A percentile compares a stretch with the other conserved stretches of the same genome.
Evolutionary conservation across 495 filamentous ascomycete species (phyloP).

Genomic region (Rostrohypoxylon terebratum): DNA sequence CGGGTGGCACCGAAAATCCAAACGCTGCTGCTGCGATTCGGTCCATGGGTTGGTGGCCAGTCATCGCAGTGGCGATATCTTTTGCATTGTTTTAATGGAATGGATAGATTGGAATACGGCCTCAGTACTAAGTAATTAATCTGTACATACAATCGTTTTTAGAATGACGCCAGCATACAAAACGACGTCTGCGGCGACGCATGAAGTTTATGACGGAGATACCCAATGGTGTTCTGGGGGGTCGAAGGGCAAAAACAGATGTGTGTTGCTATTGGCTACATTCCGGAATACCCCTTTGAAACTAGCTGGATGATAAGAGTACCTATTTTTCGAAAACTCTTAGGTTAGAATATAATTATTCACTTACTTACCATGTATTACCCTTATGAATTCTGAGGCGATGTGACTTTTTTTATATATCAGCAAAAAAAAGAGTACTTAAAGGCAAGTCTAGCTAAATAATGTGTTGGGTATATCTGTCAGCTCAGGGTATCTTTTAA

Average conservation of each 20-base stretch:
- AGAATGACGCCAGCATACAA: background rate
- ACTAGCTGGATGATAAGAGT: background rate
- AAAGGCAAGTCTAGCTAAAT: background rate
- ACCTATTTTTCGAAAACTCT: no score
- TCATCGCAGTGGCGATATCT: conserved; percentile 66
- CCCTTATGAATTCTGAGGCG: background rate
- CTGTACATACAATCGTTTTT: conserved; percentile 10
- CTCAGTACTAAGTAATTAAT: conserved; percentile 1
- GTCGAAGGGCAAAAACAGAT: background rate
- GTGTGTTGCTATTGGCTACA: background rate
- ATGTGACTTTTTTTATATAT: background rate
- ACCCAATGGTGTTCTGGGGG: conserved; percentile 23
- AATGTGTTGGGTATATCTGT: background rate
- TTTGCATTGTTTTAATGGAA: conserved; percentile 47
- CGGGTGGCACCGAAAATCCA: conserved; percentile 64
- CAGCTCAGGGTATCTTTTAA: conserved; percentile 10
- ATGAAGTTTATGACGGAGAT: conserved; percentile 19
- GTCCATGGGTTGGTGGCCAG: conserved; percentile 70
- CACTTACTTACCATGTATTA: background rate
- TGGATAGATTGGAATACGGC: background rate
- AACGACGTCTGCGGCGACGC: conserved; percentile 11
- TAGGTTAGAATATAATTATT: background rate
- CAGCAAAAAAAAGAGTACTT: background rate
- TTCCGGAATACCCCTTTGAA: background rate
- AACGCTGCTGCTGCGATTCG: conserved; percentile 57